These are phyloP conservation scores for Diplogelasinospora grovesii DNA, from an alignment of 495 filamentous ascomycete genomes.

Conservation along the genomic window DNA sequence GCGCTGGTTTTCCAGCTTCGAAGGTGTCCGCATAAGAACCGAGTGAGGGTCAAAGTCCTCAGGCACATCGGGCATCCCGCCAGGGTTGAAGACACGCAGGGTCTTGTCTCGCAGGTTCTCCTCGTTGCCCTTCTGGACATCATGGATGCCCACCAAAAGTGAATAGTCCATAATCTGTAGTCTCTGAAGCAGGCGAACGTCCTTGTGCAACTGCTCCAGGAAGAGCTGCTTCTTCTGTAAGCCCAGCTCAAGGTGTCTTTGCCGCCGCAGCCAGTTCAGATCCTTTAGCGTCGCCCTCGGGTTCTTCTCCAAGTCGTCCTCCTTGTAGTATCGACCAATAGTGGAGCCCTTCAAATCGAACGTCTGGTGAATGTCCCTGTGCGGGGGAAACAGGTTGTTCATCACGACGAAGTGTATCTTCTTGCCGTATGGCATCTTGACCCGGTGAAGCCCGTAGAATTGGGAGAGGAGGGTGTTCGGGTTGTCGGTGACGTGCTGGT, in stretches of 20 bases:
- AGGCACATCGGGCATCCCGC: constrained; percentile 57
- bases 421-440: constrained; percentile 96
- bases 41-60: constrained; percentile 46
- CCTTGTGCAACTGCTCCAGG: constrained; percentile 77
- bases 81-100: constrained; percentile 90
- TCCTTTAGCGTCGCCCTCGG: constrained; percentile 94
- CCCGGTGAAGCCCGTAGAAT: constrained; percentile 94
- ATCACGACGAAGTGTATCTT: constrained; percentile 99
- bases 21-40: constrained; percentile 82
- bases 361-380: constrained; percentile 93
- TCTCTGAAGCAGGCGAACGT: constrained; percentile 76
- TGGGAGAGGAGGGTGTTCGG: constrained; percentile 96
- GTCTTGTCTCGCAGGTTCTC: constrained; percentile 95
- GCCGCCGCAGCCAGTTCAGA: constrained; percentile 88
- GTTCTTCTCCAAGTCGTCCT: constrained; percentile 81
- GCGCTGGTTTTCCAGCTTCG: constrained; percentile 84
- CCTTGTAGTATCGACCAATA: constrained; percentile 81
- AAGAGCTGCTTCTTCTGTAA: constrained; percentile 79
- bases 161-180: constrained; percentile 99
- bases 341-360: constrained; percentile 99
- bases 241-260: constrained; percentile 80
- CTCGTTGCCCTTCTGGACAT: constrained; percentile 81
- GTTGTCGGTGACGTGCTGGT: constrained; percentile 84
- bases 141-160: constrained; percentile 89
- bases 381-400: constrained; percentile 98